A percentile compares a stretch with the other conserved stretches of the same genome.
Evolutionary conservation across 1,284 basidiomycete species (phyloP).

Genomic region (Rhodotorula sp.): DNA sequence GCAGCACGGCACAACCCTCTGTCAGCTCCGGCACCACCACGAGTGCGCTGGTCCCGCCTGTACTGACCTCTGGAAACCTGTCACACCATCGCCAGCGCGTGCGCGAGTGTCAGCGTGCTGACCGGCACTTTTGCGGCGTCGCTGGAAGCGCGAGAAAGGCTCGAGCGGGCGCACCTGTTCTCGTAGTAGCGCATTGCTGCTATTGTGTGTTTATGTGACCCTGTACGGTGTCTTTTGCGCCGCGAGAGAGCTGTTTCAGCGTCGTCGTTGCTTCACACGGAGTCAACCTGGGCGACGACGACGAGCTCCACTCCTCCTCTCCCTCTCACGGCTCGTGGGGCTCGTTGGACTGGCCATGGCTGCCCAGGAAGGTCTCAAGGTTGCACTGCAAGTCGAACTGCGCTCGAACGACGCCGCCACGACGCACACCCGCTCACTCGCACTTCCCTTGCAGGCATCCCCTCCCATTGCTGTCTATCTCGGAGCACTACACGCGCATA

Average conservation of each 20-base stretch:
- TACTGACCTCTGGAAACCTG: constrained; percentile 53
- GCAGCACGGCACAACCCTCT: neutral
- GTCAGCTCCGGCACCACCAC: neutral
- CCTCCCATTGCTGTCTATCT: constrained; percentile 92
- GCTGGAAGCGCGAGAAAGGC: neutral
- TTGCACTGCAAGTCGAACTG: constrained; percentile 18
- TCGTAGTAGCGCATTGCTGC: constrained; percentile 30
- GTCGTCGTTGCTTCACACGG: too few species aligned
- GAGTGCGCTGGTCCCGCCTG: neutral
- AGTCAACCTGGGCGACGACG: too few species aligned
- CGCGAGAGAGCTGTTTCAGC: too few species aligned
- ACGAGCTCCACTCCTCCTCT: neutral
- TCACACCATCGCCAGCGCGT: neutral
- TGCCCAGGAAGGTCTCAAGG: constrained; percentile 22
- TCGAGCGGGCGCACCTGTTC: constrained; percentile 17
- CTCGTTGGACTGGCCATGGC: neutral
- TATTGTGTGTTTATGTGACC: too few species aligned
- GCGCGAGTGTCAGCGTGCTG: neutral
- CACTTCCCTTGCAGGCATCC: constrained; percentile 60
- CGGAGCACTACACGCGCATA: constrained; percentile 85
- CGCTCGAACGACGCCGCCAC: too few species aligned
- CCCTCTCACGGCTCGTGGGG: too few species aligned
- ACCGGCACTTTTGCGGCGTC: neutral
- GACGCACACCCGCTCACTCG: neutral
- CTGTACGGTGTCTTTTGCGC: neutral